phyloP scores from a whole-genome alignment of 768 basidiomycete species.

The Rhodotorula kratochvilovae region DNA sequence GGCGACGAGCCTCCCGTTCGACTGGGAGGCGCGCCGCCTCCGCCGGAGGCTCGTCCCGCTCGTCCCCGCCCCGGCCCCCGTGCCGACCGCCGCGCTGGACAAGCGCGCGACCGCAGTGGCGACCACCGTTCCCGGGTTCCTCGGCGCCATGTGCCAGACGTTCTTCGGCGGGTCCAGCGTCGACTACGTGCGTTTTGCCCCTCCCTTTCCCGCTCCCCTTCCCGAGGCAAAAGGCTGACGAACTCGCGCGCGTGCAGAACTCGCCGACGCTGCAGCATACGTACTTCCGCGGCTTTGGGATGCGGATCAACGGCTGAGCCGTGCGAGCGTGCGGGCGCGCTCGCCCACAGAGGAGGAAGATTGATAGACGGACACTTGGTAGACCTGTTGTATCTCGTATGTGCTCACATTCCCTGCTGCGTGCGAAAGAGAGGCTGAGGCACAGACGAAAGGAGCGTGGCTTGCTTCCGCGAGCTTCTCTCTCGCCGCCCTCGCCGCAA shows the following conservation, averaged over 20 bases:
- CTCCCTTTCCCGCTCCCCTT: background rate
- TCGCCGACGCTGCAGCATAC: constrained; percentile 36
- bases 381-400: no score
- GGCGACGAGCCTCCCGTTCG: background rate
- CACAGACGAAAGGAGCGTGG: no score
- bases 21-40: background rate
- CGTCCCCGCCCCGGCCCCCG: background rate
- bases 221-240: no score
- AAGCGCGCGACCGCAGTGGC: constrained; percentile 4
- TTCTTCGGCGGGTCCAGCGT: constrained; percentile 39
- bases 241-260: constrained; percentile 23
- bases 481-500: no score
- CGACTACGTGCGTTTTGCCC: constrained; percentile 6
- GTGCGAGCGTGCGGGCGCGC: no score
- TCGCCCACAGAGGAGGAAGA: no score
- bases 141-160: constrained; percentile 36
- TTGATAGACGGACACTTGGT: no score
- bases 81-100: background rate
- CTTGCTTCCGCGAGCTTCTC: no score
- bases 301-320: constrained; percentile 21
- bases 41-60: background rate
- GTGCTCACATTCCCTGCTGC: no score
- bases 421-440: no score
- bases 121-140: constrained; percentile 9
- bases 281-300: constrained; percentile 35